These are phyloP conservation scores for Tylopilus felleus DNA, from an alignment of 768 basidiomycete genomes.

Conservation along the genomic window DNA sequence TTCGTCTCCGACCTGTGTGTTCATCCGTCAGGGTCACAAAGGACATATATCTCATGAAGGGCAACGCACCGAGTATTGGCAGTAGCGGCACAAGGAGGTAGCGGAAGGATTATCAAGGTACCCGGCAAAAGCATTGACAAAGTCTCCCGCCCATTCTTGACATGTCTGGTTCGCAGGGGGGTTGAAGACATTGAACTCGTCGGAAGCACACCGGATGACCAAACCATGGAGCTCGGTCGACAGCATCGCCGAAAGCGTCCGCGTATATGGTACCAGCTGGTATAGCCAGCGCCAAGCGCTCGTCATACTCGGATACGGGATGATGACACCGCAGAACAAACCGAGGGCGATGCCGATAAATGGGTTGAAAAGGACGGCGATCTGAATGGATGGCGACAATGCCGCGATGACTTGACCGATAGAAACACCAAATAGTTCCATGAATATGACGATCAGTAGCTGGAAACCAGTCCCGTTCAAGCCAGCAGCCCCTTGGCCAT, in stretches of 20 bases:
- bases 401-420: slow-evolving; percentile 74
- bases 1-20: slow-evolving; percentile 54
- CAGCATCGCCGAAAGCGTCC: slow-evolving; percentile 67
- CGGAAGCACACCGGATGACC: slow-evolving; percentile 54
- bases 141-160: slow-evolving; percentile 62
- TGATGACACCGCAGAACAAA: slow-evolving; percentile 79
- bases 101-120: slow-evolving; percentile 69
- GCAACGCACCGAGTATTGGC: slow-evolving; percentile 49
- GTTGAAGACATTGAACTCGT: slow-evolving; percentile 69
- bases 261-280: slow-evolving; percentile 66
- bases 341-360: slow-evolving; percentile 62
- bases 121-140: slow-evolving; percentile 60
- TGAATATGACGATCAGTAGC: slow-evolving; percentile 64
- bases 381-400: slow-evolving; percentile 70
- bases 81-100: slow-evolving; percentile 65
- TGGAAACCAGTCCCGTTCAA: slow-evolving; percentile 67
- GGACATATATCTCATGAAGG: neutral
- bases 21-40: neutral
- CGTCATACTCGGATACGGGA: slow-evolving; percentile 62
- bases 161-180: slow-evolving; percentile 79
- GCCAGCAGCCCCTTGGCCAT: slow-evolving; percentile 60
- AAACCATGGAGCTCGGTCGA: slow-evolving; percentile 77
- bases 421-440: slow-evolving; percentile 70
- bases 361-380: slow-evolving; percentile 79
- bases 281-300: slow-evolving; percentile 84